Conservation (phyloP, 352 stramenopile genomes). For the Globisporangium splendens region DNA sequence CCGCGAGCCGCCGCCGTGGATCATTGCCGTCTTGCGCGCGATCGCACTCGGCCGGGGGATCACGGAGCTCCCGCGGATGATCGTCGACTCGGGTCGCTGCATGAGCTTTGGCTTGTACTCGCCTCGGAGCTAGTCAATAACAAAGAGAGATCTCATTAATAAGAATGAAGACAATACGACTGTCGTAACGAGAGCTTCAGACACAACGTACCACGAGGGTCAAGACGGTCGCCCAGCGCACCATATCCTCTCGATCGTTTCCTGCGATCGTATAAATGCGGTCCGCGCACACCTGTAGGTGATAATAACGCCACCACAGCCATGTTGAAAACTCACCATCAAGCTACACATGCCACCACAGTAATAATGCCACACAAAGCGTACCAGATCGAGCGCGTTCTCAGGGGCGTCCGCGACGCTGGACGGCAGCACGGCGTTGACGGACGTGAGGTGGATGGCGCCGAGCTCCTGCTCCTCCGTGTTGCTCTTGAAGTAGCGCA, state of each 20-base stretch:
- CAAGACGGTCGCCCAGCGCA: conserved; percentile 84
- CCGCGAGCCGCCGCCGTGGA: conserved; percentile 36
- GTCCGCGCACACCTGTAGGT: conserved; percentile 68
- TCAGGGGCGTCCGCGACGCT: conserved; percentile 85
- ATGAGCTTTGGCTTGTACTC: conserved; percentile 90
- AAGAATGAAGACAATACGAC: background rate
- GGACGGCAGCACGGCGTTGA: conserved; percentile 85
- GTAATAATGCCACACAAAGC: too few relatives aligned
- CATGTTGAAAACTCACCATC: too few relatives aligned
- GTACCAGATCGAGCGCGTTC: conserved; percentile 78
- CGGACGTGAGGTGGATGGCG: conserved; percentile 83
- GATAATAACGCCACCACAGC: background rate
- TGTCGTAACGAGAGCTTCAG: background rate
- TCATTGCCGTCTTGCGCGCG: conserved; percentile 67
- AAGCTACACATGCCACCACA: too few relatives aligned
- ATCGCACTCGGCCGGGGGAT: conserved; percentile 69
- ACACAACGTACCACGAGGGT: conserved; percentile 67
- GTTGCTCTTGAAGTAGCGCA: conserved; percentile 87
- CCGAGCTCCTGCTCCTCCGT: conserved; percentile 85
- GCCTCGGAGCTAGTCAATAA: conserved; percentile 46
- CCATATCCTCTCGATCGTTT: conserved; percentile 86
- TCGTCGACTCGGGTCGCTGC: conserved; percentile 76
- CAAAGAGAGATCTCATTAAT: background rate
- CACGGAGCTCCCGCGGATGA: conserved; percentile 84
- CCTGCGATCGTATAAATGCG: conserved; percentile 86